Percentiles rank a stretch among this genome's conserved stretches.
phyloP scores from a whole-genome alignment of 495 filamentous ascomycete genomes.

The Penicillium pancosmium region DNA sequence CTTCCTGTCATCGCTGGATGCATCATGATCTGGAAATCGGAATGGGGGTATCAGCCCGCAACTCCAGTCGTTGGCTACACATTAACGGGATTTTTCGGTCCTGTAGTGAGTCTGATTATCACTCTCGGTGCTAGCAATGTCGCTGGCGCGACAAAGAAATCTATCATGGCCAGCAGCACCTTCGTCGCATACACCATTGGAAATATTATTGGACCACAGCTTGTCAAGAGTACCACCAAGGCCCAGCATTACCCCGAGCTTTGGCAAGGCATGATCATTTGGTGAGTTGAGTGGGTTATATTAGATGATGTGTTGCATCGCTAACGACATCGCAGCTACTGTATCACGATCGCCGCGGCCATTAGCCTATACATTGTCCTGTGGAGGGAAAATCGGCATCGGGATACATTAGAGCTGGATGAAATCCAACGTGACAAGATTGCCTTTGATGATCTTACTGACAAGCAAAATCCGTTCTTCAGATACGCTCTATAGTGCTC shows the following conservation, averaged over 20 bases:
- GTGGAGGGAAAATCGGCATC: slow-evolving; percentile 56
- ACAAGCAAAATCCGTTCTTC: slow-evolving; percentile 76
- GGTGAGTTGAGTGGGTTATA: slow-evolving; percentile 44
- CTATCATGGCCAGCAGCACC: slow-evolving; percentile 68
- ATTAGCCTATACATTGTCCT: slow-evolving; percentile 59
- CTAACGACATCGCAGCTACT: slow-evolving; percentile 54
- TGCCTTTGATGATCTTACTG: slow-evolving; percentile 74
- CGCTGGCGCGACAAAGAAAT: slow-evolving; percentile 79
- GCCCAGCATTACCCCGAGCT: slow-evolving; percentile 67
- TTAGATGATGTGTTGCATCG: neutral
- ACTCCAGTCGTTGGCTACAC: slow-evolving; percentile 70
- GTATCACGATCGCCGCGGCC: slow-evolving; percentile 63
- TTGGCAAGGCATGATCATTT: slow-evolving; percentile 72
- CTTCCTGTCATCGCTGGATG: slow-evolving; percentile 75
- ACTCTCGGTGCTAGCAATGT: slow-evolving; percentile 71
- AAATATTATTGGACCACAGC: slow-evolving; percentile 72
- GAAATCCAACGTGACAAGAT: slow-evolving; percentile 63
- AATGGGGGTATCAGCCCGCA: slow-evolving; percentile 64
- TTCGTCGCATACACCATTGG: slow-evolving; percentile 77
- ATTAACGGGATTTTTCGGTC: slow-evolving; percentile 71
- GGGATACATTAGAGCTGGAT: slow-evolving; percentile 50
- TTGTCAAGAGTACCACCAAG: slow-evolving; percentile 64
- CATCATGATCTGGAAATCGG: slow-evolving; percentile 72
- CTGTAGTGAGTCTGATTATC: slow-evolving; percentile 65
- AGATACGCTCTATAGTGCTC: slow-evolving; percentile 61